A percentile compares a stretch with the other conserved stretches of the same genome.
phyloP scores from a whole-genome alignment of 73 alveolate genomes.

The Durusdinium trenchii region DNA sequence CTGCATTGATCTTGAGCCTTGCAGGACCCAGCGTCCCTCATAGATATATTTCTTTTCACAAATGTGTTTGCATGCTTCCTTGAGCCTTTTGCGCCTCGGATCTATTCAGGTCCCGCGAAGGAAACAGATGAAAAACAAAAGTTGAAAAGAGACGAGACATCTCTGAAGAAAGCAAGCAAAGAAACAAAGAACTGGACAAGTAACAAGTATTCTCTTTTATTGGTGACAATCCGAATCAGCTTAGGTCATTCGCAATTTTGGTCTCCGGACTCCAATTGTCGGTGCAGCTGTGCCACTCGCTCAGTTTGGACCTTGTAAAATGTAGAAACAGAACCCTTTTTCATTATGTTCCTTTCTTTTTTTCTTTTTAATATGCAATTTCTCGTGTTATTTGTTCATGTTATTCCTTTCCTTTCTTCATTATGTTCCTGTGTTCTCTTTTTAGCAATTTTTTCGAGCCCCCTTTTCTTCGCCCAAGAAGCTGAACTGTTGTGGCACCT shows the following conservation, averaged over 20 bases:
- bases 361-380: too few relatives aligned
- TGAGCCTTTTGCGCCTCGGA: slow-evolving; percentile 46
- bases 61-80: slow-evolving; percentile 85
- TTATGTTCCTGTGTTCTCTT: too few relatives aligned
- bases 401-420: too few relatives aligned
- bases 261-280: slow-evolving; percentile 82
- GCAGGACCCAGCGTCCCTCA: slow-evolving; percentile 80
- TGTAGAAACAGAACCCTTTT: background rate
- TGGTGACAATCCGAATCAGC: background rate
- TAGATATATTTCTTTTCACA: slow-evolving; percentile 87
- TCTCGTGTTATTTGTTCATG: too few relatives aligned
- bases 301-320: background rate
- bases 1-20: background rate
- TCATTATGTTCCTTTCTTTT: too few relatives aligned
- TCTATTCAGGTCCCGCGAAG: too few relatives aligned
- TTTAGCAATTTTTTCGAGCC: too few relatives aligned
- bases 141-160: background rate
- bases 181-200: background rate
- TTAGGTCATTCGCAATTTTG: slow-evolving; percentile 65
- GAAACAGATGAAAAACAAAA: background rate
- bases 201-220: background rate
- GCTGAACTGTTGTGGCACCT: too few relatives aligned
- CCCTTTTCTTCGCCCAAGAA: too few relatives aligned
- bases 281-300: slow-evolving; percentile 50
- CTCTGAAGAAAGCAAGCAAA: background rate